Evolutionary conservation across 1,284 basidiomycete genomes (phyloP).

Genomic region (Neolentinus lepideus): DNA sequence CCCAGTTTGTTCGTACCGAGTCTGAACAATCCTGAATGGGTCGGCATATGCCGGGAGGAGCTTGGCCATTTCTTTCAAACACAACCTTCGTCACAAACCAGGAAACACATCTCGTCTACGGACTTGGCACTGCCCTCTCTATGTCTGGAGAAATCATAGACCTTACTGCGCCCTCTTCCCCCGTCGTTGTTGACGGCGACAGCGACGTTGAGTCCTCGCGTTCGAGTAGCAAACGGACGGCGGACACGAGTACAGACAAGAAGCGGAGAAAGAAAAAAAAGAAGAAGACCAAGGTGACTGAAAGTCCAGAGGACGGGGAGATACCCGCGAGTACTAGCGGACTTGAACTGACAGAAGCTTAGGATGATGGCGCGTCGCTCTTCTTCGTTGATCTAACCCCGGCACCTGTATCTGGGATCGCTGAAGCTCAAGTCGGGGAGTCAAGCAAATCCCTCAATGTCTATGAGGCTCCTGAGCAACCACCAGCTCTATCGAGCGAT

Average conservation of each 20-base stretch:
- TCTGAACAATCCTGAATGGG: too few relatives aligned
- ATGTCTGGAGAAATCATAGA: slow-evolving; percentile 24
- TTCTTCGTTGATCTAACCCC: slow-evolving; percentile 52
- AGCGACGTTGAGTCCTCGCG: slow-evolving; percentile 15
- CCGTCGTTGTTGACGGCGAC: slow-evolving; percentile 19
- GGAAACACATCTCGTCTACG: too few relatives aligned
- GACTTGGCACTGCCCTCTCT: not conserved
- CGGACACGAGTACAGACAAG: slow-evolving; percentile 4
- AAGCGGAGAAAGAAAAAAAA: slow-evolving; percentile 13
- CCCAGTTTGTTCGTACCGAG: too few relatives aligned
- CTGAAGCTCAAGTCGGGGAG: slow-evolving; percentile 12
- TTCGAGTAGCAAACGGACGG: slow-evolving; percentile 6
- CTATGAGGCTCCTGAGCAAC: slow-evolving; percentile 4
- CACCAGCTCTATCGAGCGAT: not conserved
- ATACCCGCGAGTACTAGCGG: slow-evolving; percentile 4
- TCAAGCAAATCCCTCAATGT: slow-evolving; percentile 3
- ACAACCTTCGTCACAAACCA: too few relatives aligned
- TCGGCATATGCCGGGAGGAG: too few relatives aligned
- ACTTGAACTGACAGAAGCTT: not conserved
- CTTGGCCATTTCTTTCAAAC: too few relatives aligned
- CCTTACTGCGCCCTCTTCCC: slow-evolving; percentile 20
- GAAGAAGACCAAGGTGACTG: not conserved
- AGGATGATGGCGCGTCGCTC: slow-evolving; percentile 14
- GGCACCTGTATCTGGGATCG: slow-evolving; percentile 17
- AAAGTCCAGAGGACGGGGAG: slow-evolving; percentile 8